Base-by-base conservation (phyloP, 2,329 filamentous ascomycete species). In the Aphanoascus verrucosus region DNA sequence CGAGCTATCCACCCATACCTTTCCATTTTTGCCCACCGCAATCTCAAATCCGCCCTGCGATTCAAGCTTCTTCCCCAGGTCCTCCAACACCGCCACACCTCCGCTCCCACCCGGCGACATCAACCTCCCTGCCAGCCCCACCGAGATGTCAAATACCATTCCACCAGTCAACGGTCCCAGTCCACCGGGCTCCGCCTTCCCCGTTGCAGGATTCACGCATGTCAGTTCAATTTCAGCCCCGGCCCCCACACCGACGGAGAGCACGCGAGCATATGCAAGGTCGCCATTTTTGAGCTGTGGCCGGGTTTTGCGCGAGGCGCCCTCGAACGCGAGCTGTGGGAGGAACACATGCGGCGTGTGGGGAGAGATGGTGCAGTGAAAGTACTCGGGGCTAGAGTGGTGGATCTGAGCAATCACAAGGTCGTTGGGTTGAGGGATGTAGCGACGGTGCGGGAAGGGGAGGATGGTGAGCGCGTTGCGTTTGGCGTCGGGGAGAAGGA, bases 181-280 rank as follows among this genome's bases (percentile, higher is more conserved):
- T 0, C 91, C 91, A 45, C 95, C 91, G 0, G 85, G 79, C 62
- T 96, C 90, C 1, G 85, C 78, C 64, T 94, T 95, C 23, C 91
- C 91, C 0, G 90, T 96, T 1, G 84, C 79, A 0, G 87, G 78
- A 58, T 89, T 88, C 43, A 94, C 84, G 67, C 93, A 97, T 63
- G 94, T 88, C 43, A 98, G 74, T 71, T 97, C 93, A 0, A 88
- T 79, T 64, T 96, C 88, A 73, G 90, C 88, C 68, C 90, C 85
- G 59, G 84, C 83, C 64, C 88, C 85, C 23, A 88, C 82, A 63
- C 88, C 85, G 15, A 86, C 84, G 40, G 85, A 80, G 28, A 80
- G 75, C 42, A 98, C 82, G 57, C 91, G 85, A 37, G 90, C 91
- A 72, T 97, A 97, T 35, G 97, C 88, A 28, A 96, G 73, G 50